Percentiles rank a stretch among this genome's conserved stretches.
These are phyloP conservation scores for Suhomyces kunorum DNA, from an alignment of 1,139 yeast species.

Conservation along the genomic window DNA sequence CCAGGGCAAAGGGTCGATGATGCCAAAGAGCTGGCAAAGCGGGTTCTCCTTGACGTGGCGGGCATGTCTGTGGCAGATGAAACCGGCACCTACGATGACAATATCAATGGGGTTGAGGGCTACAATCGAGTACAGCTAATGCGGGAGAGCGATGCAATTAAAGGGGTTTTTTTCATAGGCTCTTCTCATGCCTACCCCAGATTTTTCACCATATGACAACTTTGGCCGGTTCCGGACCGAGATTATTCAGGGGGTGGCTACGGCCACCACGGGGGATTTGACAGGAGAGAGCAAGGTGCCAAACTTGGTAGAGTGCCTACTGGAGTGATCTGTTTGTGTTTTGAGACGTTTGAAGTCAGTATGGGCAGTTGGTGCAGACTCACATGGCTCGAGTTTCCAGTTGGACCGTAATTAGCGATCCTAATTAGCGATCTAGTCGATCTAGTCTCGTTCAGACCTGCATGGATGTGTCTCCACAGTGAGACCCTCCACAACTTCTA, in stretches of 20 bases:
- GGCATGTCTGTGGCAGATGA: conserved; percentile 48
- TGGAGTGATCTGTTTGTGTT: too few species aligned
- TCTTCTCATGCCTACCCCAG: conserved; percentile 5
- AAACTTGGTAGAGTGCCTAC: too few species aligned
- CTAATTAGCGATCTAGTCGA: too few species aligned
- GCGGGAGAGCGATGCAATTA: not conserved
- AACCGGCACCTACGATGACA: conserved; percentile 41
- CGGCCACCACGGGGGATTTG: not conserved
- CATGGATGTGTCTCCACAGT: too few species aligned
- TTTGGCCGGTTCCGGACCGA: conserved; percentile 9
- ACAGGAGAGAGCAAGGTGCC: too few species aligned
- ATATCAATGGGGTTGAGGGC: conserved; percentile 21
- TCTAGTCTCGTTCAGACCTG: too few species aligned
- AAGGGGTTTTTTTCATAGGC: not conserved
- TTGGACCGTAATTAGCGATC: too few species aligned
- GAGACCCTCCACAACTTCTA: too few species aligned
- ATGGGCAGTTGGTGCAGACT: too few species aligned
- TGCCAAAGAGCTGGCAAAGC: conserved; percentile 34
- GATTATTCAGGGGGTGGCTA: not conserved
- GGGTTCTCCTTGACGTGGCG: conserved; percentile 30
- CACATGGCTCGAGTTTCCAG: too few species aligned
- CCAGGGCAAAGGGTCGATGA: conserved; percentile 36
- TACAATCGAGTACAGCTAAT: conserved; percentile 15
- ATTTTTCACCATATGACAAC: conserved; percentile 6
- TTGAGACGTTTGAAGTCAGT: too few species aligned